These are phyloP conservation scores for Geotrichum histeridarum DNA, from an alignment of 1,139 yeast genomes.

Conservation along the genomic window DNA sequence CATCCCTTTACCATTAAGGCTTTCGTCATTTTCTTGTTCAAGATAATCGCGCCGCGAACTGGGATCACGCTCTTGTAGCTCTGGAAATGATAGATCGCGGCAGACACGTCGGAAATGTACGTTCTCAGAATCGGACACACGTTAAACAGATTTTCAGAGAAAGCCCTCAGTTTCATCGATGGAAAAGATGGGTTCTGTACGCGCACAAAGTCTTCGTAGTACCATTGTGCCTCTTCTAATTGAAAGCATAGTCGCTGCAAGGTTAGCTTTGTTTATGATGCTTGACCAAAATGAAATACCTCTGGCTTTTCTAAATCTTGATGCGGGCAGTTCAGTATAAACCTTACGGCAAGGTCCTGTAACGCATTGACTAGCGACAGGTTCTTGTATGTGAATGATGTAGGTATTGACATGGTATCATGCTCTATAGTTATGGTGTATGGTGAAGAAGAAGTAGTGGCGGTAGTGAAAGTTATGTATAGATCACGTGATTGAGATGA, in stretches of 20 bases:
- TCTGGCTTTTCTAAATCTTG: slow-evolving; percentile 85
- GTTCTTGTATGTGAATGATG: slow-evolving; percentile 27
- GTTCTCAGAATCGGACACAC: slow-evolving; percentile 64
- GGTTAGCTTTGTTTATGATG: neutral
- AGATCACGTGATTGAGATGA: no score
- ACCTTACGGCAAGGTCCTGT: slow-evolving; percentile 84
- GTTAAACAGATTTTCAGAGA: slow-evolving; percentile 65
- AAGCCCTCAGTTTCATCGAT: slow-evolving; percentile 69
- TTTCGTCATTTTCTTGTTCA: slow-evolving; percentile 66
- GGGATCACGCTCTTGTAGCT: slow-evolving; percentile 87
- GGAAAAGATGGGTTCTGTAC: slow-evolving; percentile 74
- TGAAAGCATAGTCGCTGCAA: slow-evolving; percentile 72
- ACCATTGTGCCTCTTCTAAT: slow-evolving; percentile 98
- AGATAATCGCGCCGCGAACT: slow-evolving; percentile 90
- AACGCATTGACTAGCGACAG: slow-evolving; percentile 65
- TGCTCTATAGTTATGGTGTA: no score
- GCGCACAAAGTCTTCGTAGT: slow-evolving; percentile 80
- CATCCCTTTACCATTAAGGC: slow-evolving; percentile 79
- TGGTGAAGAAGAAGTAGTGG: no score
- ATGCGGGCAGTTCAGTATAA: slow-evolving; percentile 83
- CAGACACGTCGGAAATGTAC: slow-evolving; percentile 27
- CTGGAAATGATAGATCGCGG: slow-evolving; percentile 49
- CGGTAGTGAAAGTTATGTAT: no score
- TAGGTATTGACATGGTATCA: slow-evolving; percentile 26
- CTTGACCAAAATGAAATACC: slow-evolving; percentile 25